Evolutionary conservation across 257 asterid species (phyloP).

Genomic region (Orobanche coerulescens): DNA sequence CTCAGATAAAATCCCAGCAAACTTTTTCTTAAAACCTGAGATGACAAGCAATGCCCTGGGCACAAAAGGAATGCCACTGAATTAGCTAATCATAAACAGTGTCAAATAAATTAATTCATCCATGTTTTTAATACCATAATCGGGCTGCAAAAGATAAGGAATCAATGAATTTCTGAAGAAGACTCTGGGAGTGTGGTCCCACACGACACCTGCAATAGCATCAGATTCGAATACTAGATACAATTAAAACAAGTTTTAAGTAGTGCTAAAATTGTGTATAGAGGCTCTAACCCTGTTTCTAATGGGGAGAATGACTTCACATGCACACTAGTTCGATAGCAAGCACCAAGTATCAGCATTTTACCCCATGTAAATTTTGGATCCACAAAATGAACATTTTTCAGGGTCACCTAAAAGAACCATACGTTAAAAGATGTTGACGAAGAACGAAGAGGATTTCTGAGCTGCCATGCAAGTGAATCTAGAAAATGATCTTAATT

Average conservation of each 20-base stretch:
- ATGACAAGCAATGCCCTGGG: slow-evolving; percentile 72
- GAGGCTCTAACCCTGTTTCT: slow-evolving; percentile 53
- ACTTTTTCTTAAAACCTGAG: slow-evolving; percentile 55
- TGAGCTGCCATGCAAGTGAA: neutral
- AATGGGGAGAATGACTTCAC: slow-evolving; percentile 79
- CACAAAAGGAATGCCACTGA: slow-evolving; percentile 23
- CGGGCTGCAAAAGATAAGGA: slow-evolving; percentile 63
- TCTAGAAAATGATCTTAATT: slow-evolving; percentile 8
- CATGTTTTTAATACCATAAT: slow-evolving; percentile 52
- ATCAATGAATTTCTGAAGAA: slow-evolving; percentile 56
- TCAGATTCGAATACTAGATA: slow-evolving; percentile 17
- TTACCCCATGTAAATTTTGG: slow-evolving; percentile 74
- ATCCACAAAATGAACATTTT: slow-evolving; percentile 67
- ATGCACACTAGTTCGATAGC: slow-evolving; percentile 55
- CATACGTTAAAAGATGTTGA: slow-evolving; percentile 22
- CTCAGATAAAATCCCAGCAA: slow-evolving; percentile 52
- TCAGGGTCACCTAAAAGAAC: slow-evolving; percentile 55
- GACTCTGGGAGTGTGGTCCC: slow-evolving; percentile 41
- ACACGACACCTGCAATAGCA: slow-evolving; percentile 47
- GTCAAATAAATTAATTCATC: neutral
- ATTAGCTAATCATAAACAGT: slow-evolving; percentile 12
- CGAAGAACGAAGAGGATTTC: neutral
- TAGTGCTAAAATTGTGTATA: slow-evolving; percentile 6
- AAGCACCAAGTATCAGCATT: slow-evolving; percentile 73
- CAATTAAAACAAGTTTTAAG: neutral